These are phyloP conservation scores for Rhizoclosmatium sp. DNA, from an alignment of 192 early-diverging fungal genomes.

Conservation along the genomic window DNA sequence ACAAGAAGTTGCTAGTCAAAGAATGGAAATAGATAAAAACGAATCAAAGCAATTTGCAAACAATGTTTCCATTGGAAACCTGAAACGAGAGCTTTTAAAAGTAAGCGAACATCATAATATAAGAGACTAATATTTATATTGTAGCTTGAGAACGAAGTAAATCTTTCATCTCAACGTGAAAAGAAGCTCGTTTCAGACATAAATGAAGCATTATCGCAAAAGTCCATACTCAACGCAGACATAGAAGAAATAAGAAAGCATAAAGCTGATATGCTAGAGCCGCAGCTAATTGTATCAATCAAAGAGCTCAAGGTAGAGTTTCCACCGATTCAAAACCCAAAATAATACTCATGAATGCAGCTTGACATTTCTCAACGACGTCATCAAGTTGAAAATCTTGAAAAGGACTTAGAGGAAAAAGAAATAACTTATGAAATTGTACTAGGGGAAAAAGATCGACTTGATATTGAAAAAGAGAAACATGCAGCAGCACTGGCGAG, in stretches of 20 bases:
- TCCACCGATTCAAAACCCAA: neutral
- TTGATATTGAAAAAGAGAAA: constrained; percentile 65
- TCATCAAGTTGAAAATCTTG: constrained; percentile 69
- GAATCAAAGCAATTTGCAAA: constrained; percentile 56
- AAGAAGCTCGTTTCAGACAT: constrained; percentile 59
- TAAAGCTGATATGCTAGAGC: constrained; percentile 73
- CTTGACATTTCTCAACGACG: constrained; percentile 65
- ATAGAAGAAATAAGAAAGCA: constrained; percentile 71
- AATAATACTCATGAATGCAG: constrained; percentile 29
- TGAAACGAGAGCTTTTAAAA: constrained; percentile 68
- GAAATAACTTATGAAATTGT: constrained; percentile 61
- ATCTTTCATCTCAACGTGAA: constrained; percentile 60
- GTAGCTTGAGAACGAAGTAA: constrained; percentile 68
- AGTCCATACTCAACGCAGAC: constrained; percentile 53
- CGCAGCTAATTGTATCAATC: constrained; percentile 65
- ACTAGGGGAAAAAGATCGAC: constrained; percentile 60
- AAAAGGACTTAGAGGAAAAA: constrained; percentile 73
- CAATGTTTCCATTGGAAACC: constrained; percentile 66
- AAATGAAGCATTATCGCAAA: constrained; percentile 53
- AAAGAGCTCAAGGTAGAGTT: constrained; percentile 64
- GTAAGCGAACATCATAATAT: constrained; percentile 26
- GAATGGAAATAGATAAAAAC: constrained; percentile 62
- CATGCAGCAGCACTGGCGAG: constrained; percentile 59
- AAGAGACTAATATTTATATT: constrained; percentile 16
- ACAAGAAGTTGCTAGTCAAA: constrained; percentile 58